phyloP scores from a whole-genome alignment of 345 rosid species.

The Brassica cretica region DNA sequence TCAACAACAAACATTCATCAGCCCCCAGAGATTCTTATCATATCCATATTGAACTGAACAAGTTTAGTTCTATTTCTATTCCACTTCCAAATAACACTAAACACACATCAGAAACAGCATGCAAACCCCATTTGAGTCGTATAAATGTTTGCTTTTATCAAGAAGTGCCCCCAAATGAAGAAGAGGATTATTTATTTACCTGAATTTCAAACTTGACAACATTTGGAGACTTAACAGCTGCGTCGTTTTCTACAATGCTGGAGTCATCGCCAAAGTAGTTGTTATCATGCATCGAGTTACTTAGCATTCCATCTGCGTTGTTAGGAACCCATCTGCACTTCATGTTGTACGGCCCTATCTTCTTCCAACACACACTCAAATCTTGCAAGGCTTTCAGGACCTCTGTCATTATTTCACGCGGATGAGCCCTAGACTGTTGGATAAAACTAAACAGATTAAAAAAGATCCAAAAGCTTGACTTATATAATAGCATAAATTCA shows the following conservation, averaged over 20 bases:
- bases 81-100: neutral
- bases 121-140: neutral
- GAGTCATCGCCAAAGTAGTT: conserved; percentile 73
- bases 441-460: neutral
- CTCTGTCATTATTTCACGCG: conserved; percentile 88
- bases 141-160: neutral
- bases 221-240: conserved; percentile 49
- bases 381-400: conserved; percentile 83
- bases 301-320: conserved; percentile 57
- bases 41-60: neutral
- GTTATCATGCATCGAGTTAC: conserved; percentile 52
- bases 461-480: neutral
- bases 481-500: neutral
- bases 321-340: conserved; percentile 89
- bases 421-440: conserved; percentile 78
- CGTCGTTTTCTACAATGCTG: conserved; percentile 56
- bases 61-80: no score
- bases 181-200: conserved; percentile 17
- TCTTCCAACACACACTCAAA: conserved; percentile 91
- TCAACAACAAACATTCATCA: conserved; percentile 1
- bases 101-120: no score
- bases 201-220: conserved; percentile 64
- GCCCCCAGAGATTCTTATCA: neutral
- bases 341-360: conserved; percentile 94
- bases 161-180: neutral